Evolutionary conservation across 306 rosid species (phyloP).

Genomic region (Casuarina glauca): DNA sequence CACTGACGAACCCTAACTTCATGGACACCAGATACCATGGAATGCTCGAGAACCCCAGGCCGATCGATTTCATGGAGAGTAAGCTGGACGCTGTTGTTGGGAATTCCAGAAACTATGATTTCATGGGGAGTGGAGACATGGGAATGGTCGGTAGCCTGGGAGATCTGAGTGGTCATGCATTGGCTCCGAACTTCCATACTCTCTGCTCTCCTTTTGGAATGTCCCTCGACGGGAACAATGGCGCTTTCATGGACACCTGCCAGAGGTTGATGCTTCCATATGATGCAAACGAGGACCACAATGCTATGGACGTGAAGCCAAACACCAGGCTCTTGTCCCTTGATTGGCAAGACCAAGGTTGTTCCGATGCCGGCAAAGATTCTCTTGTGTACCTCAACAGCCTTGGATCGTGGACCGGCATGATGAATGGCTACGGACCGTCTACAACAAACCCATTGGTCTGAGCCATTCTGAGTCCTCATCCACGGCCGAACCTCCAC

Average conservation of each 20-base stretch:
- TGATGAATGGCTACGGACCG: conserved; percentile 73
- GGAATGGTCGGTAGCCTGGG: conserved; percentile 46
- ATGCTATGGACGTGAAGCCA: conserved; percentile 75
- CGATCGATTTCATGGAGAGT: conserved; percentile 80
- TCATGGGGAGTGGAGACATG: conserved; percentile 50
- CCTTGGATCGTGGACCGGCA: conserved; percentile 68
- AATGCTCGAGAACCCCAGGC: conserved; percentile 49
- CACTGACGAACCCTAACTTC: conserved; percentile 52
- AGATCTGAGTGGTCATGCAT: conserved; percentile 33
- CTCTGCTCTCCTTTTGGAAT: conserved; percentile 58
- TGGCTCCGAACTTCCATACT: conserved; percentile 50
- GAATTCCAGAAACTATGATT: conserved; percentile 49
- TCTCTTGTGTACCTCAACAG: conserved; percentile 63
- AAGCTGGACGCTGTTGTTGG: conserved; percentile 58
- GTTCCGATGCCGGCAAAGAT: conserved; percentile 66
- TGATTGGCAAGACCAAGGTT: conserved; percentile 95
- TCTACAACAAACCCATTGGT: conserved; percentile 67
- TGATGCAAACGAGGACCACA: conserved; percentile 43
- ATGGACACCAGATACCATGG: conserved; percentile 34
- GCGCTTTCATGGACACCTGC: conserved; percentile 61
- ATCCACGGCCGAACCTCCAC: conserved; percentile 26
- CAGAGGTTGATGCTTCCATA: conserved; percentile 77
- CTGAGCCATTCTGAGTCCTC: conserved; percentile 22
- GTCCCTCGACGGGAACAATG: conserved; percentile 48
- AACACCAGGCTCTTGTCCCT: conserved; percentile 70